These are phyloP conservation scores for Clohesyomyces aquaticus DNA, from an alignment of 495 filamentous ascomycete species.

Conservation along the genomic window DNA sequence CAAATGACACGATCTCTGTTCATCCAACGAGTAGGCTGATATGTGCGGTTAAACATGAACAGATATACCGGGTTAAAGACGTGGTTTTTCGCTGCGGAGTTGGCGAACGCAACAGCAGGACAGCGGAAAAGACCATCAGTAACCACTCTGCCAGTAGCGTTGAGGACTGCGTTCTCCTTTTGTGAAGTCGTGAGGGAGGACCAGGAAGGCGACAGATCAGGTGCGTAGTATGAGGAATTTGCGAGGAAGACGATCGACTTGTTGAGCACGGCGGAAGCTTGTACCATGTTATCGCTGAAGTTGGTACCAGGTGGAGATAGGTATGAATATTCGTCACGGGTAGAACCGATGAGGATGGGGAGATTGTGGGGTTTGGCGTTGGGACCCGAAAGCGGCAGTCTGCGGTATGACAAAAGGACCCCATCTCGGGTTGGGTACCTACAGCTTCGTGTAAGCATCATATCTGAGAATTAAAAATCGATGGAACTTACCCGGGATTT, in stretches of 20 bases:
- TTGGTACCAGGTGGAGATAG: slow-evolving; percentile 27
- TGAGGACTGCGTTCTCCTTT: slow-evolving; percentile 25
- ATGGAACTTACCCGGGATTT: slow-evolving; percentile 1
- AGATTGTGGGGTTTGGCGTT: slow-evolving; percentile 24
- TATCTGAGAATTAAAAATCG: not conserved
- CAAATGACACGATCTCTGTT: slow-evolving; percentile 1
- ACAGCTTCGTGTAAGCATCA: not conserved
- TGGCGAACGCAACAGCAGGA: slow-evolving; percentile 17
- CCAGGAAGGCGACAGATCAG: slow-evolving; percentile 18
- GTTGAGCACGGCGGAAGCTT: slow-evolving; percentile 2
- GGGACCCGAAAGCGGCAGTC: slow-evolving; percentile 31
- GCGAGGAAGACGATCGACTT: slow-evolving; percentile 2
- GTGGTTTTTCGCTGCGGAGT: slow-evolving; percentile 22
- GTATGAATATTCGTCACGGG: slow-evolving; percentile 38
- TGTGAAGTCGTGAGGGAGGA: slow-evolving; percentile 2
- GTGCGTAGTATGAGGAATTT: slow-evolving; percentile 28
- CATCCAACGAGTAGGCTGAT: slow-evolving; percentile 23
- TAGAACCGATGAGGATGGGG: slow-evolving; percentile 33
- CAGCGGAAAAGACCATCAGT: slow-evolving; percentile 36
- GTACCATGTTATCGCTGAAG: slow-evolving; percentile 40
- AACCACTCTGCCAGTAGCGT: slow-evolving; percentile 29
- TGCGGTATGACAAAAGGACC: slow-evolving; percentile 20
- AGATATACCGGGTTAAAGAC: slow-evolving; percentile 26
- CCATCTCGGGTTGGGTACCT: slow-evolving; percentile 31
- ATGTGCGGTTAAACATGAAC: slow-evolving; percentile 39